Conservation (phyloP, 1,139 yeast species). For the Arxiozyma heterogenica region DNA sequence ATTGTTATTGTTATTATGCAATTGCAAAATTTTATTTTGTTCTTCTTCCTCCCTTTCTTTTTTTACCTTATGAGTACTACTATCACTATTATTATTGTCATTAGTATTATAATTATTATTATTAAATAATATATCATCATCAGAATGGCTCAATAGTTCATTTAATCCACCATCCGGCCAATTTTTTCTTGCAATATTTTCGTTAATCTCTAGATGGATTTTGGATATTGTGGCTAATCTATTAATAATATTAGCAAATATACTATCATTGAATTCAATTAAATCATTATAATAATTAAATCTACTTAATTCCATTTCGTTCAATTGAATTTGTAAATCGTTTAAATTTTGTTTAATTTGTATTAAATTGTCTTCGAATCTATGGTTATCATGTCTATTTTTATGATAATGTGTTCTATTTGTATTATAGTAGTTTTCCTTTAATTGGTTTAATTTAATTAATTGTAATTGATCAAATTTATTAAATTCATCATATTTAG, state of each 20-base stretch:
- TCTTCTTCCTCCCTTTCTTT: constrained; percentile 1
- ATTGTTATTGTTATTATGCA: constrained; percentile 6
- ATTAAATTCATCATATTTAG: background rate
- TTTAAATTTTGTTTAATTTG: constrained; percentile 57
- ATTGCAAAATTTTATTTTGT: constrained; percentile 17
- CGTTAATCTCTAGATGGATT: constrained; percentile 74
- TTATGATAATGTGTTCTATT: background rate
- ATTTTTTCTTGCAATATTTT: constrained; percentile 73
- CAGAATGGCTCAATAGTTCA: constrained; percentile 46
- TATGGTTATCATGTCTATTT: background rate
- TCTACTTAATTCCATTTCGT: constrained; percentile 67
- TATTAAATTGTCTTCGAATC: constrained; percentile 30
- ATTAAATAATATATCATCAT: constrained; percentile 14
- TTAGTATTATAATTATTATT: background rate
- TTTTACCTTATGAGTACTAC: constrained; percentile 23
- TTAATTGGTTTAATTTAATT: background rate
- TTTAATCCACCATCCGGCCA: constrained; percentile 85
- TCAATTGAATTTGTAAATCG: constrained; percentile 63
- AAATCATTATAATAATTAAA: constrained; percentile 60
- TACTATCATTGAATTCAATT: constrained; percentile 51
- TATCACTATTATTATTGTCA: background rate
- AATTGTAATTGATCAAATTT: background rate
- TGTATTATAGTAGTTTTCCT: background rate
- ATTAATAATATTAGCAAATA: constrained; percentile 45
- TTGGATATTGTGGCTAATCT: constrained; percentile 58